Evolutionary conservation across 1,139 yeast species (phyloP).

Genomic region (Candida anutae): DNA sequence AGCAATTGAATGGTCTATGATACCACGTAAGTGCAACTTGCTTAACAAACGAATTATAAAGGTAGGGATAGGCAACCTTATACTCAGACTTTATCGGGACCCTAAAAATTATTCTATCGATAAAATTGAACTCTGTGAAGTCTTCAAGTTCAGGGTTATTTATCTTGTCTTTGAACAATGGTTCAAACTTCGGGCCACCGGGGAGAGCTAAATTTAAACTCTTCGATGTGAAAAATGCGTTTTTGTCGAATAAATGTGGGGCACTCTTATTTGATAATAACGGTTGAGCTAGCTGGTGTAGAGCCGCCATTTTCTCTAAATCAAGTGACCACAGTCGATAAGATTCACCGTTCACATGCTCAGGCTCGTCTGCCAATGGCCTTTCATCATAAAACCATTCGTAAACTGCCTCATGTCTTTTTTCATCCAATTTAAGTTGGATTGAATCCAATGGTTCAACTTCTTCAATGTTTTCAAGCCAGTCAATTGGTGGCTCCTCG

Average conservation of each 20-base stretch:
- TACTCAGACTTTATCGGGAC: conserved; percentile 74
- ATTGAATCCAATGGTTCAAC: conserved; percentile 67
- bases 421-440: conserved; percentile 52
- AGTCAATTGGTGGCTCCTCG: conserved; percentile 88
- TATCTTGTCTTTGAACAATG: conserved; percentile 60
- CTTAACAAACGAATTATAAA: conserved; percentile 74
- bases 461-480: conserved; percentile 71
- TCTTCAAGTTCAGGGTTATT: conserved; percentile 63
- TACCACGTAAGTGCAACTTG: conserved; percentile 55
- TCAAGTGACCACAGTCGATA: conserved; percentile 68
- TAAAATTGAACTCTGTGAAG: conserved; percentile 80
- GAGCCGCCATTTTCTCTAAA: conserved; percentile 53
- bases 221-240: conserved; percentile 82
- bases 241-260: conserved; percentile 56
- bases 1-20: conserved; percentile 51
- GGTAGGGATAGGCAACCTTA: conserved; percentile 74
- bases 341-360: conserved; percentile 63
- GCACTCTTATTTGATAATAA: conserved; percentile 59
- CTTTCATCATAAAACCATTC: conserved; percentile 71
- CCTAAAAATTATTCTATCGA: conserved; percentile 81
- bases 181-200: conserved; percentile 96
- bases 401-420: conserved; percentile 40
- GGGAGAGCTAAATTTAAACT: conserved; percentile 82
- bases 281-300: conserved; percentile 64
- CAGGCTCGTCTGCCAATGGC: conserved; percentile 56